Conservation (phyloP, 2,329 filamentous ascomycete genomes). For the Fusarium sp. region DNA sequence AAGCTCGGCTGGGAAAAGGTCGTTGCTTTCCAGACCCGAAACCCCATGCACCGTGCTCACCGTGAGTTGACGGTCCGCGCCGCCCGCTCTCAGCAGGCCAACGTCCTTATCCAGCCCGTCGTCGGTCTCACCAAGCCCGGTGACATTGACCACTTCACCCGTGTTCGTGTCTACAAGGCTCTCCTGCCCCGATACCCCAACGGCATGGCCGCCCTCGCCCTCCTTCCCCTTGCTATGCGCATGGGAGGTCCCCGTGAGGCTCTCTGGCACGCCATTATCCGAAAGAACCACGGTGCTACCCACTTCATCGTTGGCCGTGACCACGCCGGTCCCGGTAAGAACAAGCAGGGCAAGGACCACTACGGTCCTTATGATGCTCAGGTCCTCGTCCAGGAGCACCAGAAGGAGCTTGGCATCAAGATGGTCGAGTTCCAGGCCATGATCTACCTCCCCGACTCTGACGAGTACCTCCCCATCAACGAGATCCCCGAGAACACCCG, state of each 20-base stretch:
- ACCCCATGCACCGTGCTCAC: slow-evolving; percentile 99
- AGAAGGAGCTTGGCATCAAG: slow-evolving; percentile 95
- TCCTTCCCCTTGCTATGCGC: slow-evolving; percentile 96
- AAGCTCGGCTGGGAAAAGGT: slow-evolving; percentile 99
- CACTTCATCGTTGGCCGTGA: slow-evolving; percentile 99
- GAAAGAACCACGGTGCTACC: slow-evolving; percentile 98
- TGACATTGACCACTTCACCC: slow-evolving; percentile 99
- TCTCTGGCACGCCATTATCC: slow-evolving; percentile 99
- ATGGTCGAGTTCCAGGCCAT: slow-evolving; percentile 99
- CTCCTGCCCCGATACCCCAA: slow-evolving; percentile 97
- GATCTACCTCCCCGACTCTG: slow-evolving; percentile 96
- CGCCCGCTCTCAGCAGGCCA: slow-evolving; percentile 94
- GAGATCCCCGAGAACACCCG: slow-evolving; percentile 86
- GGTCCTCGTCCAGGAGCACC: slow-evolving; percentile 95
- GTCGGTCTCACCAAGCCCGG: slow-evolving; percentile 98
- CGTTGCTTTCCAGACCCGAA: slow-evolving; percentile 98
- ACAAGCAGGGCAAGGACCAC: slow-evolving; percentile 96
- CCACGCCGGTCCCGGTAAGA: slow-evolving; percentile 97
- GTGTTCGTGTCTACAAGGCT: slow-evolving; percentile 98
- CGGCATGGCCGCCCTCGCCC: slow-evolving; percentile 96
- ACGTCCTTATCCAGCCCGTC: slow-evolving; percentile 98
- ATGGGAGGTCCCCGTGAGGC: slow-evolving; percentile 99
- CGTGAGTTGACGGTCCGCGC: slow-evolving; percentile 97
- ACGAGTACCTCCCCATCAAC: slow-evolving; percentile 95
- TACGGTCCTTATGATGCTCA: slow-evolving; percentile 99